Conservation (phyloP, 495 filamentous ascomycete genomes). For the Aspergillus sclerotioniger region DNA sequence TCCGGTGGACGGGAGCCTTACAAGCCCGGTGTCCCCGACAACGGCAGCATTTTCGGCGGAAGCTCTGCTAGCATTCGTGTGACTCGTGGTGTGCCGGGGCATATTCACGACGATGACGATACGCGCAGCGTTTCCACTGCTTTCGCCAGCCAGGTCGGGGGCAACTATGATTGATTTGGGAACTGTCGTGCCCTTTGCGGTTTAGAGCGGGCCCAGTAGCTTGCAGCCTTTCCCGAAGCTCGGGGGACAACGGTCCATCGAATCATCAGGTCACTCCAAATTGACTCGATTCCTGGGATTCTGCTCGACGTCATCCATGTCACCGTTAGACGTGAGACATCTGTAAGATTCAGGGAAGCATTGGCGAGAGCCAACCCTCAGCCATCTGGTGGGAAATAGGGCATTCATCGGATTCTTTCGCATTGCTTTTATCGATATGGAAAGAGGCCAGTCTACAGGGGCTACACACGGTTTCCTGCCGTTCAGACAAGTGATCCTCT, state of each 20-base stretch:
- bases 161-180: conserved; percentile 79
- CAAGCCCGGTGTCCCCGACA: conserved; percentile 48
- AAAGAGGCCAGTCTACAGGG: conserved; percentile 13
- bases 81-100: conserved; percentile 48
- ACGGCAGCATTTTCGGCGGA: conserved; percentile 71
- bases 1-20: conserved; percentile 59
- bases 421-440: conserved; percentile 17
- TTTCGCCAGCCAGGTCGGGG: conserved; percentile 91
- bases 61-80: conserved; percentile 62
- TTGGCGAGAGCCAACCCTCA: conserved; percentile 16
- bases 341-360: conserved; percentile 15
- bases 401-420: conserved; percentile 10
- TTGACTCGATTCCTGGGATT: conserved; percentile 17
- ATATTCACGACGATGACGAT: conserved; percentile 73
- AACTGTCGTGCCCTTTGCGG: conserved; percentile 7
- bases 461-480: conserved; percentile 1
- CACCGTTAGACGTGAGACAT: conserved; percentile 10
- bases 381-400: conserved; percentile 14
- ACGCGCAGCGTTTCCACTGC: conserved; percentile 92
- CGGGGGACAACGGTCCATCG: conserved; percentile 15
- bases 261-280: conserved; percentile 13
- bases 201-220: conserved; percentile 17
- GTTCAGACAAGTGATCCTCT: conserved; percentile 5
- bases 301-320: conserved; percentile 13
- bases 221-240: conserved; percentile 13